A percentile compares a stretch with the other conserved stretches of the same genome.
Evolutionary conservation across 306 rosid genomes (phyloP).

Genomic region (Vigna nakashimae): DNA sequence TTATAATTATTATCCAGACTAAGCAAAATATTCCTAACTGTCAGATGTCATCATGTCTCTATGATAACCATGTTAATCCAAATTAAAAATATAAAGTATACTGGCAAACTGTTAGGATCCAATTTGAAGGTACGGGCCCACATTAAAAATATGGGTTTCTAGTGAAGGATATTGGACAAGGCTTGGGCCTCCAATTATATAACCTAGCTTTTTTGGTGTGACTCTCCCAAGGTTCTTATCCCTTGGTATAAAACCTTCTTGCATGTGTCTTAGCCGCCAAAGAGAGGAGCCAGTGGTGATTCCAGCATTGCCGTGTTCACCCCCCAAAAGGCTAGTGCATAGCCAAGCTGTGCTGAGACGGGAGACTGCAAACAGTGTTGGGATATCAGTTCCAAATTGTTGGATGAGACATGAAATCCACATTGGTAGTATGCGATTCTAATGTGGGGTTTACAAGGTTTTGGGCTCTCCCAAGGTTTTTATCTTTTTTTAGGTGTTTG

Average conservation of each 20-base stretch:
- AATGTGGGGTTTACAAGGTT: not conserved
- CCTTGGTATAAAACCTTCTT: not conserved
- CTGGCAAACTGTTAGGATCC: not conserved
- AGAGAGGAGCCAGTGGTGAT: not conserved
- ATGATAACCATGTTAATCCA: conserved; percentile 14
- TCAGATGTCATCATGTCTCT: conserved; percentile 1
- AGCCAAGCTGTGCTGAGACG: not conserved
- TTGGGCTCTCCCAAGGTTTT: not conserved
- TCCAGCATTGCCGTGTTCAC: not conserved
- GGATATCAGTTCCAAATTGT: not conserved
- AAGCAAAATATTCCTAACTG: not conserved
- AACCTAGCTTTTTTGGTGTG: not conserved
- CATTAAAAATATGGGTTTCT: not conserved
- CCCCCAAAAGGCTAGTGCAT: not conserved
- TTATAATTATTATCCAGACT: conserved; percentile 3
- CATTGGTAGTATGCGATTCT: not conserved
- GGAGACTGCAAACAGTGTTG: not conserved
- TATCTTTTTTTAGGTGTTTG: not conserved
- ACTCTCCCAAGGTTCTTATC: conserved; percentile 2
- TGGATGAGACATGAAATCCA: not conserved
- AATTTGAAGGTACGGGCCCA: not conserved
- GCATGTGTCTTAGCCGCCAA: not conserved
- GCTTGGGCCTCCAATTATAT: not conserved
- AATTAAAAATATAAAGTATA: not conserved
- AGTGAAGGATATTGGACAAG: not conserved